A percentile compares a stretch with the other conserved stretches of the same genome.
These are phyloP conservation scores for Zoysia matrella DNA, from an alignment of 202 grass and related monocot genomes.

Conservation along the genomic window DNA sequence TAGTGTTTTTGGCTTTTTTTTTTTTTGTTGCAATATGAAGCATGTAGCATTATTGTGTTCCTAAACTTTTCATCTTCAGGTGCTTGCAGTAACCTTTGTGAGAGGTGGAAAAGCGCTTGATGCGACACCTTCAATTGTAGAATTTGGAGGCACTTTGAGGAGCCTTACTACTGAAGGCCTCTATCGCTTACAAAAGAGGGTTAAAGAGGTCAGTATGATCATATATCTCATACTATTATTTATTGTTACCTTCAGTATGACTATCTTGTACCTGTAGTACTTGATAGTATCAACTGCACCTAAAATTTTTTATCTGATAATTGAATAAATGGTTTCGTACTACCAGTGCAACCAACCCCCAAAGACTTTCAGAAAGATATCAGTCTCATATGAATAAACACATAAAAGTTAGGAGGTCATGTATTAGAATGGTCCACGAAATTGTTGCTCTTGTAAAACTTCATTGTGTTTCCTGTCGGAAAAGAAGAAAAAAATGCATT, in stretches of 20 bases:
- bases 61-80: constrained; percentile 55
- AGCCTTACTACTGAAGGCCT: constrained; percentile 90
- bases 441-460: constrained; percentile 1
- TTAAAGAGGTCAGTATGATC: constrained; percentile 64
- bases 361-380: background rate
- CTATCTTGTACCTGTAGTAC: background rate
- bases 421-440: background rate
- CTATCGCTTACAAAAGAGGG: constrained; percentile 64
- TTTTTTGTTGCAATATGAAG: background rate
- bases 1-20: background rate
- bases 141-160: constrained; percentile 93
- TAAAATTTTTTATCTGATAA: background rate
- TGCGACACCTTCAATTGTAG: constrained; percentile 57
- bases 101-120: constrained; percentile 63
- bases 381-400: background rate
- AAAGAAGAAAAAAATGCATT: background rate
- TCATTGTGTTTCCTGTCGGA: background rate
- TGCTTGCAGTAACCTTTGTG: constrained; percentile 79
- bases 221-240: background rate
- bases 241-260: background rate
- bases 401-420: background rate
- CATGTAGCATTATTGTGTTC: constrained; percentile 1
- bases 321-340: constrained; percentile 9
- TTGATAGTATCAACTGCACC: background rate
- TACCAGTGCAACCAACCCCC: background rate